phyloP scores from a whole-genome alignment of 257 asterid genomes.

The Jaltomata sinuosa region DNA sequence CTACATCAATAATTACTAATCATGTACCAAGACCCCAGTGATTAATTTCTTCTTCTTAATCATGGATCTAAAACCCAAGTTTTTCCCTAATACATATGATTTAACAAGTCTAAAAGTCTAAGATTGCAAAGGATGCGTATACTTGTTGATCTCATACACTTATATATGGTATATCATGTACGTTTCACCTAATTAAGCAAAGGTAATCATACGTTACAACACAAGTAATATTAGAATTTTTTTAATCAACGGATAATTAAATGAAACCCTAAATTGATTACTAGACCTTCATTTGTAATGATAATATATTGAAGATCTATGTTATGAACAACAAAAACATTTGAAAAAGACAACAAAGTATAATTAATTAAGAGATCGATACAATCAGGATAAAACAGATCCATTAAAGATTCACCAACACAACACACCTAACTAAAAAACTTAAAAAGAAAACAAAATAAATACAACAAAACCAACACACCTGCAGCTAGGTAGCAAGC shows the following conservation, averaged over 20 bases:
- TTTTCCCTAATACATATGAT: background rate
- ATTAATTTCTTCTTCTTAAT: background rate
- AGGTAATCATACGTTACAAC: background rate
- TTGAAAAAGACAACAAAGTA: background rate
- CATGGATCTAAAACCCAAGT: background rate
- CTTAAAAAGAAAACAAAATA: background rate
- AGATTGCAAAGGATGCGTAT: background rate
- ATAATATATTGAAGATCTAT: background rate
- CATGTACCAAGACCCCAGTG: background rate
- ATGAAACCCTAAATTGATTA: background rate
- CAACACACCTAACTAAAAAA: background rate
- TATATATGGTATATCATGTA: background rate
- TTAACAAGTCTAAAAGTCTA: background rate
- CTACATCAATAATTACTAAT: background rate
- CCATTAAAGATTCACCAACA: background rate
- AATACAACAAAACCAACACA: background rate
- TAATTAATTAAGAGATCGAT: background rate
- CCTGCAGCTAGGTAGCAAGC: background rate
- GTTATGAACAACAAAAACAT: background rate
- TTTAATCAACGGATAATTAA: background rate
- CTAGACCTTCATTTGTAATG: background rate
- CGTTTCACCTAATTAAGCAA: background rate
- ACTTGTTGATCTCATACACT: background rate
- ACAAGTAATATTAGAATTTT: background rate
- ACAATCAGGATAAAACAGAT: background rate